These are phyloP conservation scores for Eimeria maxima DNA, from an alignment of 169 alveolate genomes.

Conservation along the genomic window DNA sequence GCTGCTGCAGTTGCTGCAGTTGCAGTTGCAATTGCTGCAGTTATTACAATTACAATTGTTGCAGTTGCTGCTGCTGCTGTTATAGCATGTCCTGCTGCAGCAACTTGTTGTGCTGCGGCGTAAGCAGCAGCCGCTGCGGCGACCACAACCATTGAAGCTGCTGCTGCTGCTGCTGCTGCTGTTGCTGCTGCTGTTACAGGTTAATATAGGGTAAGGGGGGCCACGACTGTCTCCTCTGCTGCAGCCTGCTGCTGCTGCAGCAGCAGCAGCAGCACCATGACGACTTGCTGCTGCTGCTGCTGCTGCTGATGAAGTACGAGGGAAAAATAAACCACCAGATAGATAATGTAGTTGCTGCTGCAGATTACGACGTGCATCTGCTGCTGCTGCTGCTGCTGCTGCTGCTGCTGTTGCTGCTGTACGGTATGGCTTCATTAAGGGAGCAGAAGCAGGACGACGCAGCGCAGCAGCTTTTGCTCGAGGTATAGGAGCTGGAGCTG, in stretches of 20 bases:
- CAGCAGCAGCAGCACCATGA: background rate
- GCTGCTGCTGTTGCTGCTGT: constrained; percentile 10
- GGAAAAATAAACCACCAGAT: background rate
- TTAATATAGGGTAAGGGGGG: no score
- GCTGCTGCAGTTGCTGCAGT: constrained; percentile 6
- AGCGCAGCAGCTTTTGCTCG: background rate
- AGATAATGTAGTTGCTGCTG: background rate
- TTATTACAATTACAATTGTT: background rate
- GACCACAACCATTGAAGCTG: no score
- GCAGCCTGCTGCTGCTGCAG: background rate
- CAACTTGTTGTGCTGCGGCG: no score
- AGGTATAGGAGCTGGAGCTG: background rate
- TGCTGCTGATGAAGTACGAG: background rate
- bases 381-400: background rate
- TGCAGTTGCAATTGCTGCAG: background rate
- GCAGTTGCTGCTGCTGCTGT: background rate
- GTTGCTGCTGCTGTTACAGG: background rate
- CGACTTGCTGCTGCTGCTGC: constrained; percentile 21
- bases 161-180: background rate
- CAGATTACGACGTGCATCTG: background rate
- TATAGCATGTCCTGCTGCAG: background rate
- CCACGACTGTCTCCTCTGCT: no score
- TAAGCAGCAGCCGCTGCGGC: no score
- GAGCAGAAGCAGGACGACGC: background rate
- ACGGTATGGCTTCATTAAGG: background rate